Evolutionary conservation across 148 eudicot genomes (phyloP).

Genomic region (Rhododendron molle): DNA sequence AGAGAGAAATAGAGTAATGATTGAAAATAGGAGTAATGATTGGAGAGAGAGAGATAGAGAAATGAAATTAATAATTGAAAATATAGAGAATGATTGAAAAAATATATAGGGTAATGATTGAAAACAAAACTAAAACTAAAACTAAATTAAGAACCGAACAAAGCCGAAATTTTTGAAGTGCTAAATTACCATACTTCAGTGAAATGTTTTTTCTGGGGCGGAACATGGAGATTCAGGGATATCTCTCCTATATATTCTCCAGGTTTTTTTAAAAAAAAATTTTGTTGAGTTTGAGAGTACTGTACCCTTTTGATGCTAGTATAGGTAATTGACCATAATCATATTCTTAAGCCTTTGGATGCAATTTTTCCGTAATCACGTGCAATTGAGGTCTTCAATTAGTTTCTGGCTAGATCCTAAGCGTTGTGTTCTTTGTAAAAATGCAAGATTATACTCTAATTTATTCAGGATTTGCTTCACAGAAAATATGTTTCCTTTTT

Average conservation of each 20-base stretch:
- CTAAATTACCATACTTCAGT: background rate
- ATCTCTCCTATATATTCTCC: background rate
- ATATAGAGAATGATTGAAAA: too few relatives aligned
- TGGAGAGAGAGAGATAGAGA: too few relatives aligned
- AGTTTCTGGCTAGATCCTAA: background rate
- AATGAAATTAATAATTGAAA: too few relatives aligned
- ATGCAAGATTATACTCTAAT: background rate
- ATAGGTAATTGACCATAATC: background rate
- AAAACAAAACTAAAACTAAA: too few relatives aligned
- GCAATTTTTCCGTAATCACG: background rate
- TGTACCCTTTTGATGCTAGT: background rate
- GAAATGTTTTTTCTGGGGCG: background rate
- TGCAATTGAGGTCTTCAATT: background rate
- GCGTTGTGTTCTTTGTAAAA: background rate
- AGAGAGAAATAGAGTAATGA: too few relatives aligned
- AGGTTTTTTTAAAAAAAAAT: background rate
- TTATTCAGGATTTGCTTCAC: background rate
- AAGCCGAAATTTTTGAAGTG: too few relatives aligned
- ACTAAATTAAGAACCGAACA: too few relatives aligned
- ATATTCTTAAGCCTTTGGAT: background rate
- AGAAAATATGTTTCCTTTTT: background rate
- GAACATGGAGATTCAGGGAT: background rate
- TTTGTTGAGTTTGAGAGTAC: background rate
- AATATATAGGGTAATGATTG: too few relatives aligned
- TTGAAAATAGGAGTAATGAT: too few relatives aligned